A percentile compares a stretch with the other conserved stretches of the same genome.
These are phyloP conservation scores for Coemansia sp. DNA, from an alignment of 192 early-diverging fungal species.

Conservation along the genomic window DNA sequence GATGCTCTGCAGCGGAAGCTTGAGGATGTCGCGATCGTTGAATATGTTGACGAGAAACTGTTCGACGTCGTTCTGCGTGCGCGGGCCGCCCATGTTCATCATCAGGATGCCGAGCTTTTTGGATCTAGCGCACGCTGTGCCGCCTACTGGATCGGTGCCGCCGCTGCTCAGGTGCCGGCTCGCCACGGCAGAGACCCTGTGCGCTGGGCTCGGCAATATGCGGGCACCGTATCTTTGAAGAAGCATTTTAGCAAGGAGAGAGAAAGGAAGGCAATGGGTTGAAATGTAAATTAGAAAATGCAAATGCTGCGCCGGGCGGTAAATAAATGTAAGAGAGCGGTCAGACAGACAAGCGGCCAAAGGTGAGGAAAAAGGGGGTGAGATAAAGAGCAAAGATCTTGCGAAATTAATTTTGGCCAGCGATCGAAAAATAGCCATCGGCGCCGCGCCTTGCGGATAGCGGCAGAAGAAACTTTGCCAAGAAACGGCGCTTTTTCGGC, in stretches of 20 bases:
- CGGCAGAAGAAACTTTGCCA: no score
- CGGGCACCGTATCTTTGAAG: background rate
- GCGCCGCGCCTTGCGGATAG: no score
- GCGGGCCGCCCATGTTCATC: conserved; percentile 93
- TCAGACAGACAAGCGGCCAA: background rate
- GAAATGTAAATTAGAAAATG: conserved; percentile 2
- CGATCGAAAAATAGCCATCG: background rate
- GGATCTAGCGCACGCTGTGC: conserved; percentile 21
- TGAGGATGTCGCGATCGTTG: conserved; percentile 88
- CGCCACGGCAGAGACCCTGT: background rate
- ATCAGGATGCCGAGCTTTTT: conserved; percentile 74
- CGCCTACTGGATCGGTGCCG: background rate
- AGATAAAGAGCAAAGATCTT: conserved; percentile 1
- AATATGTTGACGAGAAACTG: conserved; percentile 83
- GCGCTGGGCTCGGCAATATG: background rate
- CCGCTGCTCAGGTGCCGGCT: conserved; percentile 3
- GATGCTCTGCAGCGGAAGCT: conserved; percentile 74
- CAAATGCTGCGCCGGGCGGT: background rate
- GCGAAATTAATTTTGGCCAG: background rate
- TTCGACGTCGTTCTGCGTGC: conserved; percentile 69
- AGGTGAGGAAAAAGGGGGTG: background rate
- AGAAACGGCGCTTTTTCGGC: background rate
- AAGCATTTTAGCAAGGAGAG: background rate
- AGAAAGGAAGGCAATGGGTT: background rate
- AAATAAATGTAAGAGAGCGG: background rate